Percentiles rank a stretch among this genome's conserved stretches.
Conservation (phyloP, 164 flowering plant genomes). For the Aristolochia contorta region DNA sequence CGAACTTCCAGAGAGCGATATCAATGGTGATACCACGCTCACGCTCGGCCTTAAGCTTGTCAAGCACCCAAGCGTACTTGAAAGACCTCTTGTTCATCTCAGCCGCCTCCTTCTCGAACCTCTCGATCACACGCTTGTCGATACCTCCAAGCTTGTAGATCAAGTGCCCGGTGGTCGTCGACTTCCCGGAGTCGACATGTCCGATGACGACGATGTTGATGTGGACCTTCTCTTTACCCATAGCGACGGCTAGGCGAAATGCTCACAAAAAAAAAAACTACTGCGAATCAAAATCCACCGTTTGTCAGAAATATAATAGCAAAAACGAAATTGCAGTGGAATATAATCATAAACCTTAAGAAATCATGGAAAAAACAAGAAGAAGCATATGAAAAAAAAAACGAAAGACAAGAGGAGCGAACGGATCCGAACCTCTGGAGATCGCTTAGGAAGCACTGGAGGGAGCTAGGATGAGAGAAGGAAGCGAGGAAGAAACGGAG, state of each 20-base stretch:
- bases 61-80: conserved; percentile 83
- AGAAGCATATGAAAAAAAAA: too few species aligned
- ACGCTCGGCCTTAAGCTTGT: conserved; percentile 84
- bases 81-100: conserved; percentile 87
- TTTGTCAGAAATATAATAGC: too few species aligned
- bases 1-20: conserved; percentile 76
- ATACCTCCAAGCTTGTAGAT: conserved; percentile 88
- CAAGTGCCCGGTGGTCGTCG: conserved; percentile 67
- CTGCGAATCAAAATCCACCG: too few species aligned
- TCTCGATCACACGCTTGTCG: conserved; percentile 88
- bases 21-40: conserved; percentile 85
- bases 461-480: too few species aligned
- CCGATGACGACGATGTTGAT: conserved; percentile 64
- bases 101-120: conserved; percentile 86
- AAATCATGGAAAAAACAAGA: too few species aligned
- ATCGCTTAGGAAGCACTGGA: too few species aligned
- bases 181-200: conserved; percentile 69
- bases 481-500: too few species aligned
- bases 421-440: too few species aligned
- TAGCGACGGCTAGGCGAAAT: conserved; percentile 2
- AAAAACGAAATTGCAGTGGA: too few species aligned
- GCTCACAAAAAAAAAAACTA: too few species aligned
- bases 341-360: too few species aligned
- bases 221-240: conserved; percentile 57
- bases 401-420: too few species aligned